A percentile compares a stretch with the other conserved stretches of the same genome.
These are phyloP conservation scores for Botrytis fragariae DNA, from an alignment of 2,329 filamentous ascomycete species.

Conservation along the genomic window DNA sequence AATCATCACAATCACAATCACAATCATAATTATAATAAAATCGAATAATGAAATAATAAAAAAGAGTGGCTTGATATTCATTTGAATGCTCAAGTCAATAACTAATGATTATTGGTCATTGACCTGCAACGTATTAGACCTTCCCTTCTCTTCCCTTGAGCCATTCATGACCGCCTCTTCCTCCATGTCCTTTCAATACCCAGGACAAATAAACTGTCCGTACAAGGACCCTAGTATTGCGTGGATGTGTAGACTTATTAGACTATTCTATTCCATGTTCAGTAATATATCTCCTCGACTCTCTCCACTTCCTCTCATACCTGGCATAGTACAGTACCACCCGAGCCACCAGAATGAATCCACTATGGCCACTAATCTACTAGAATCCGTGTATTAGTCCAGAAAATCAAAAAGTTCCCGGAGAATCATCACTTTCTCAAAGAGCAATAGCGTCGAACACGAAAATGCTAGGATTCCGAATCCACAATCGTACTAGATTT, in stretches of 20 bases:
- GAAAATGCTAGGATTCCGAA: slow-evolving; percentile 16
- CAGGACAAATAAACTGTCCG: not conserved
- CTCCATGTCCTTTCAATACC: not conserved
- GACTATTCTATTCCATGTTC: not conserved
- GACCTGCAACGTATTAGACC: not conserved
- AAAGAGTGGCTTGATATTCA: slow-evolving; percentile 5
- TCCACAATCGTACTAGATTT: slow-evolving; percentile 24
- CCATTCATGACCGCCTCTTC: slow-evolving; percentile 11
- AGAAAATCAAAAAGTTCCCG: slow-evolving; percentile 13
- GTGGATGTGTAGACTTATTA: not conserved
- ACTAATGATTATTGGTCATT: slow-evolving; percentile 1
- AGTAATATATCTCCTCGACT: slow-evolving; percentile 3
- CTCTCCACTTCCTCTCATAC: slow-evolving; percentile 1
- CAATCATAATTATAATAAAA: not conserved
- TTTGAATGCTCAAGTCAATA: not conserved
- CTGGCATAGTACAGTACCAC: slow-evolving; percentile 11
- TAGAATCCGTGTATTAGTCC: slow-evolving; percentile 3
- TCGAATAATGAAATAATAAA: not conserved
- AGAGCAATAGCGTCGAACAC: slow-evolving; percentile 22
- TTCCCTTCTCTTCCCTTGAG: not conserved
- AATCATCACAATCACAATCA: not conserved
- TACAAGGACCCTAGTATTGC: slow-evolving; percentile 13
- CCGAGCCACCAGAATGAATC: slow-evolving; percentile 2
- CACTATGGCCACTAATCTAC: slow-evolving; percentile 12
- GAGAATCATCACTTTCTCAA: slow-evolving; percentile 16